Base-by-base conservation (phyloP, 441 rosid genomes). In the Adansonia gregorii region DNA sequence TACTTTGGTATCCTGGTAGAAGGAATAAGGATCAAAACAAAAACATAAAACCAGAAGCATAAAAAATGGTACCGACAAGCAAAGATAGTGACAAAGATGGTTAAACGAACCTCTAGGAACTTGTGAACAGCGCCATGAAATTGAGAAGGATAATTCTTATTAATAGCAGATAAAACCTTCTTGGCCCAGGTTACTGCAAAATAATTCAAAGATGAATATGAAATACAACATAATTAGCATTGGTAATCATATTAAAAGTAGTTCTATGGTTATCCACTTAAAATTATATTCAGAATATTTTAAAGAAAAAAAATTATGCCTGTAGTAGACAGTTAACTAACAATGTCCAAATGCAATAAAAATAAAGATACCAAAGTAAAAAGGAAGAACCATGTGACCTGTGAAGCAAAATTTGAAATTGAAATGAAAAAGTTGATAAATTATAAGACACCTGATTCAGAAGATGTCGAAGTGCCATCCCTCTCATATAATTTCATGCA, bases 101-200 rank as follows among this genome's bases (percentile, higher is more conserved):
- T 56, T 45, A 41, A 63, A 79, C 87, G 24, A 24, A 97, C 99
- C 95, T 90, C 89, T 80, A 97, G 76, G 82, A 93, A 92, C 68
- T 84, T 90, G 55, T 58, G 79, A 80, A 93, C 87, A 0, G 94
- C 90, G 66, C 65, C 83, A 12, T 77, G 92, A 61, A 94, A 79
- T 83, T 94, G 92, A 65, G 87, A 87, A 49, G 97, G 94, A 87
- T 93, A 93, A 65, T 83, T 91, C 86, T 88, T 92, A 82, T 86
- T 82, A 76, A 90, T 80, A 77, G 79, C 88, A 83, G 85, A 82
- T 82, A 97, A 80, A 76, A 89, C 86, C 74, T 87, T 85, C 86
- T 91, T 91, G 52, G 87, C 93, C 97, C 97, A 88, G 82, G 81
- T 85, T 79, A 97, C 99, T 97, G 76, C 20, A 22, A 72, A 72